Conservation (phyloP, 345 rosid species). For the Sonneratia alba region DNA sequence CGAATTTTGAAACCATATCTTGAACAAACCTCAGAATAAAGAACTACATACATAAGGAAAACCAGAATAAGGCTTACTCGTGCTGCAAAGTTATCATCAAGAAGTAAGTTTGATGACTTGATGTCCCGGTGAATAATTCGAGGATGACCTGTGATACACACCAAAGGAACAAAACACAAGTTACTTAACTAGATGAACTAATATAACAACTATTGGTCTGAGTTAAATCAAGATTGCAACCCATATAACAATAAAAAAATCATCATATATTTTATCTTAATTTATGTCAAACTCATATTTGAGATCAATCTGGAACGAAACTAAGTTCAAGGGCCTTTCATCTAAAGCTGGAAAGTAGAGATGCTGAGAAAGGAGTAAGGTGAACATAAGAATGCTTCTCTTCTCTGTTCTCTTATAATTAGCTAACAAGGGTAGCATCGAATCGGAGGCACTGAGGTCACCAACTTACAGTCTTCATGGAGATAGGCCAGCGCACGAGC, state of each 20-base stretch:
- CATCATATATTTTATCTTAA: neutral
- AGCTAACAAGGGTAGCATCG: neutral
- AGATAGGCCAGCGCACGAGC: conserved; percentile 97
- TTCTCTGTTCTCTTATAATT: neutral
- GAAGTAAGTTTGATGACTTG: conserved; percentile 88
- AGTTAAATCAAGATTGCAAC: neutral
- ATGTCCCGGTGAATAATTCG: conserved; percentile 91
- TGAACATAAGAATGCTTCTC: neutral
- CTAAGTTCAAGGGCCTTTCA: too few relatives aligned
- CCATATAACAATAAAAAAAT: too few relatives aligned
- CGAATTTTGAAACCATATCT: too few relatives aligned
- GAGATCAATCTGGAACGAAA: too few relatives aligned
- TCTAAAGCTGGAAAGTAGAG: too few relatives aligned
- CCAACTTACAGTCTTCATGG: conserved; percentile 82
- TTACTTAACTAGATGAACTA: neutral
- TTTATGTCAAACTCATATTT: neutral
- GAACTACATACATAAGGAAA: too few relatives aligned
- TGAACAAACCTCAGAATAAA: too few relatives aligned
- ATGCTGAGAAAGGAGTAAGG: too few relatives aligned
- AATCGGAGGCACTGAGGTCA: neutral
- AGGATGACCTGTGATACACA: conserved; percentile 56
- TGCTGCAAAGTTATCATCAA: conserved; percentile 76
- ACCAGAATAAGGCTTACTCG: too few relatives aligned
- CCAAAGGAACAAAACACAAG: neutral
- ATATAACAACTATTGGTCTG: neutral